Percentiles rank a stretch among this genome's conserved stretches.
Conservation (phyloP, 2,329 filamentous ascomycete genomes). For the Neonectria faginata region DNA sequence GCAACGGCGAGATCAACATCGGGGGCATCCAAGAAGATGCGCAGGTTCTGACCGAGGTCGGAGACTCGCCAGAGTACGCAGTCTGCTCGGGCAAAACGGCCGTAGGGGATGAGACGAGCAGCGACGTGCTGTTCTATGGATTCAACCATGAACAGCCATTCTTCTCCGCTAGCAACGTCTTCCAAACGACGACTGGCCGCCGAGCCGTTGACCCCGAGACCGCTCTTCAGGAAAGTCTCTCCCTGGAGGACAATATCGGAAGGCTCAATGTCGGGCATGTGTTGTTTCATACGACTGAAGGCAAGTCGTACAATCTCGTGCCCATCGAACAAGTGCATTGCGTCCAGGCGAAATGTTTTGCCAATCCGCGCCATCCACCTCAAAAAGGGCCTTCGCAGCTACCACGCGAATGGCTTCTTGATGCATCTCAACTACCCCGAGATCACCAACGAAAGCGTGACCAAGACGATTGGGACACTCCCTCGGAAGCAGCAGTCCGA, state of each 20-base stretch:
- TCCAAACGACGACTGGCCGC: background rate
- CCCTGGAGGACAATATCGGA: background rate
- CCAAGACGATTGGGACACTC: background rate
- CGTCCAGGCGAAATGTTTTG: background rate
- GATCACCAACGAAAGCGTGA: background rate
- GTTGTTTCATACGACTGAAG: background rate
- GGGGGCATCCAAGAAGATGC: background rate
- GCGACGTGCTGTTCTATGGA: background rate
- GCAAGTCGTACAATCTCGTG: background rate
- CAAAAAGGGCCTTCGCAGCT: background rate
- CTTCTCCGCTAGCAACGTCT: background rate
- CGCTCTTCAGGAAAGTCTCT: background rate
- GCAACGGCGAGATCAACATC: background rate
- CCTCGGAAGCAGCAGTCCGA: background rate
- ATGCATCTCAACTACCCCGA: background rate
- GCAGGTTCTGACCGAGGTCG: background rate
- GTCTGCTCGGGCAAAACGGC: background rate
- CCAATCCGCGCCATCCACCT: background rate
- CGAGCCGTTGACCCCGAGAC: background rate
- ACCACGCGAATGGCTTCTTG: background rate
- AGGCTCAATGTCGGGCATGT: background rate
- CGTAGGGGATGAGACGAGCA: background rate
- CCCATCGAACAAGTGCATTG: background rate
- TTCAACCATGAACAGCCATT: background rate
- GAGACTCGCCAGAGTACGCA: background rate